Percentiles rank a stretch among this genome's conserved stretches.
Evolutionary conservation across 2,329 filamentous ascomycete genomes (phyloP).

Genomic region (Colletotrichum euphorbiae): DNA sequence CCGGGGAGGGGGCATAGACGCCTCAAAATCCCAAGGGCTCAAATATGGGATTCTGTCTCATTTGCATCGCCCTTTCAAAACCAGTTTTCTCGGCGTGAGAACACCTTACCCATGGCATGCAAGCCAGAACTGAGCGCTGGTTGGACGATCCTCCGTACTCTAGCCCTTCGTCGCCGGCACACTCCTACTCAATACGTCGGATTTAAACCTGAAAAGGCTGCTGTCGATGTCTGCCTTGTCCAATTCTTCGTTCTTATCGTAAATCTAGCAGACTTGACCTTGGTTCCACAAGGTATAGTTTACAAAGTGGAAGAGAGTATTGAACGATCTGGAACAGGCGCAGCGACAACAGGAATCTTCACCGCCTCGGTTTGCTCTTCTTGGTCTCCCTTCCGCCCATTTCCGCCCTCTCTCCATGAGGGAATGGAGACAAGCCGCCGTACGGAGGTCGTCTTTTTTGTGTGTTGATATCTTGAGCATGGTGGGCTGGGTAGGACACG

Average conservation of each 20-base stretch:
- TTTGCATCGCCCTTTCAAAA: constrained; percentile 17
- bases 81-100: constrained; percentile 17
- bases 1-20: constrained; percentile 13
- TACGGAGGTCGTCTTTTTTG: not conserved
- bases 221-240: constrained; percentile 2
- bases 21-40: constrained; percentile 28
- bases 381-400: not conserved
- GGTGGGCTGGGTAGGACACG: not conserved
- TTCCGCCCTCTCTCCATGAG: too few relatives aligned
- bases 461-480: not conserved
- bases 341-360: not conserved
- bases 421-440: not conserved
- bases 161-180: not conserved
- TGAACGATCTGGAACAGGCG: not conserved
- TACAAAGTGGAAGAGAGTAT: not conserved
- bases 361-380: constrained; percentile 9
- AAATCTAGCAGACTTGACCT: not conserved
- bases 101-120: constrained; percentile 38
- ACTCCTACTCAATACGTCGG: not conserved
- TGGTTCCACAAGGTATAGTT: not conserved
- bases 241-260: constrained; percentile 8
- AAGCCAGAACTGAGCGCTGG: not conserved
- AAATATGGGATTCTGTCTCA: constrained; percentile 39
- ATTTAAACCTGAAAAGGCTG: not conserved
- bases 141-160: constrained; percentile 4